Evolutionary conservation across 2,329 filamentous ascomycete species (phyloP), one percentile per base, ranked within the genome.

Genomic region (Colletotrichum eremochloae): DNA sequence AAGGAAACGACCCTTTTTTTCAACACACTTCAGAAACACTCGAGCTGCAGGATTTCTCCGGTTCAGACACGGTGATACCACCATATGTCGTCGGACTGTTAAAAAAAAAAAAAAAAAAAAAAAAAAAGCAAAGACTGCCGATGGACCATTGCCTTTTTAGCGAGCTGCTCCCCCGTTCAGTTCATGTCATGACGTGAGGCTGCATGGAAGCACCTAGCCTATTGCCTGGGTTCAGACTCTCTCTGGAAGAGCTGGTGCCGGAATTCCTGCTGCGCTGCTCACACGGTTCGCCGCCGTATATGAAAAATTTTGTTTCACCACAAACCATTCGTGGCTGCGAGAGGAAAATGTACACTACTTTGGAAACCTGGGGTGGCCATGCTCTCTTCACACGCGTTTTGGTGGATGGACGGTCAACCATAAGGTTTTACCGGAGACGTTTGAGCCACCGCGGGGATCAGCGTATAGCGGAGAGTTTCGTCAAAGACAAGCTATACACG

Each of bases 171-270:
- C 46, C 46, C 31, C 33, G 50, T 56, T 40, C 14, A 24, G 55
- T 64, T 44, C 31, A 64, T 38, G 15, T 60, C 58, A 61, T 68
- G 65, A 64, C 70, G 60, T 66, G 66, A 70, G 42, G 46, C 66
- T 69, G 66, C 60, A 69, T 65, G 29, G 46, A 31, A 64, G 60
- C 40, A 18, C 11, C 20, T 31, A 42, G 14, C 15, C 33, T 12
- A n/a, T 50, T 61, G 55, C 48, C 66, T 64, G 56, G 70, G 55
- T 55, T 56, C 66, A 60, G 70, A 55, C 40, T 33, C 9, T 24
- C n/a, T 58, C 40, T 46, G 31, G n/a, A 46, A 15, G n/a, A 60
- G 38, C 38, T 7, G 24, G 31, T 6, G 46, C 46, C 53, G 44
- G 31, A 53, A 52, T 40, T 38, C 33, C 46, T 55, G 11, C 46